Conservation (phyloP, 768 basidiomycete genomes). For the Pholiota conissans region DNA sequence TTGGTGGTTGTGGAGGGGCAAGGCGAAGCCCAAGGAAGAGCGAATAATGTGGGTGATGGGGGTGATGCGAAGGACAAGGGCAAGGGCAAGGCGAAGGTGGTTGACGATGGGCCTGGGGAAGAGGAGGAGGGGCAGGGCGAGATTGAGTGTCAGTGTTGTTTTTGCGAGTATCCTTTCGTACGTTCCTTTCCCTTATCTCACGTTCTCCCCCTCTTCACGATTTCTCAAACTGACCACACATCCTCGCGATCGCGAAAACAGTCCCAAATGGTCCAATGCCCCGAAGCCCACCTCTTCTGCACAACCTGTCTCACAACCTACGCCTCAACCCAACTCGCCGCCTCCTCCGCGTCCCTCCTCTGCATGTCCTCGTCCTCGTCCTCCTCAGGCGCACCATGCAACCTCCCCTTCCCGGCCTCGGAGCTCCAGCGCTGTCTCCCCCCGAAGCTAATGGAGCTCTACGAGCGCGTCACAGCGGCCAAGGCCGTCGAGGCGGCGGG, state of each 20-base stretch:
- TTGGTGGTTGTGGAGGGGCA: constrained; percentile 1
- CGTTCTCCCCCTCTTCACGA: too few species aligned
- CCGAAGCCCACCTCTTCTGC: constrained; percentile 89
- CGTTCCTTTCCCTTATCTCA: constrained; percentile 22
- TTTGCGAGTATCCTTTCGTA: constrained; percentile 69
- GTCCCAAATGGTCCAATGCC: constrained; percentile 87
- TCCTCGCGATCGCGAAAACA: constrained; percentile 26
- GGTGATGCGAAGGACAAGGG: constrained; percentile 24
- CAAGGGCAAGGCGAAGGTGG: constrained; percentile 31
- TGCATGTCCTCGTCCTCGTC: too few species aligned
- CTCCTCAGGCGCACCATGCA: too few species aligned
- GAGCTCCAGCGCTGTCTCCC: constrained; percentile 72
- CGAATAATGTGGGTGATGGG: constrained; percentile 4
- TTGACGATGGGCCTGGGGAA: constrained; percentile 39
- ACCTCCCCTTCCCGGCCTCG: constrained; percentile 61
- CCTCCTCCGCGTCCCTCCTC: constrained; percentile 59
- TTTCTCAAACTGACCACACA: too few species aligned
- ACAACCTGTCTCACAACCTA: constrained; percentile 66
- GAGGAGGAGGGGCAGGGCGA: constrained; percentile 53
- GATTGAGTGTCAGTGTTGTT: constrained; percentile 90
- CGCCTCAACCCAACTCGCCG: constrained; percentile 64
- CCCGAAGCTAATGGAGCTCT: constrained; percentile 64
- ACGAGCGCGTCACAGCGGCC: constrained; percentile 71
- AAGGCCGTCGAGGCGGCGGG: constrained; percentile 80
- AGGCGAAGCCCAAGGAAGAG: constrained; percentile 13